phyloP scores from a whole-genome alignment of 495 filamentous ascomycete genomes.

The Hypomontagnella submonticulosa region DNA sequence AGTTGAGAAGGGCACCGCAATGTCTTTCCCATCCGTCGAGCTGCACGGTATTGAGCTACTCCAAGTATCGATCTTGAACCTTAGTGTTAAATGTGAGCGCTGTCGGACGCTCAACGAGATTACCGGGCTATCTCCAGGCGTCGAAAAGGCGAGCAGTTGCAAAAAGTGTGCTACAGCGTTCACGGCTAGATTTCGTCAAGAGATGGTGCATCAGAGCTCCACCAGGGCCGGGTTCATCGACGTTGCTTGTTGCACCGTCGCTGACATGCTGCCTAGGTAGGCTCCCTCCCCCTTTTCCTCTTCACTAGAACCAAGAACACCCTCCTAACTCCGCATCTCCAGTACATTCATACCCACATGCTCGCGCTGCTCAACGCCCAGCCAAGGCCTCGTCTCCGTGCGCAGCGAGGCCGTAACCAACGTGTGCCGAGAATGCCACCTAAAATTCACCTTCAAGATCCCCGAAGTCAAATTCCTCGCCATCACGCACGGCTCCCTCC shows the following conservation, averaged over 20 bases:
- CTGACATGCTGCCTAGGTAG: slow-evolving; percentile 83
- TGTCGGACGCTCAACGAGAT: slow-evolving; percentile 84
- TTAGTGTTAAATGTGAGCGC: slow-evolving; percentile 83
- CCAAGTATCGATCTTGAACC: slow-evolving; percentile 72
- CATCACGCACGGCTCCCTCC: slow-evolving; percentile 65
- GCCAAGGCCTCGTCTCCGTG: slow-evolving; percentile 75
- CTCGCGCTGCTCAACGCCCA: slow-evolving; percentile 77
- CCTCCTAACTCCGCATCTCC: slow-evolving; percentile 8
- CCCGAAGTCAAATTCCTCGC: slow-evolving; percentile 84
- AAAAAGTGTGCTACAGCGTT: slow-evolving; percentile 80
- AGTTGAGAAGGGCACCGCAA: slow-evolving; percentile 72
- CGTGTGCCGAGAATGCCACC: slow-evolving; percentile 83
- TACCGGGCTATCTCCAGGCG: slow-evolving; percentile 66
- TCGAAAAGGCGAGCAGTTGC: slow-evolving; percentile 64
- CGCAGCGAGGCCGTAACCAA: slow-evolving; percentile 81
- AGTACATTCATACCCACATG: slow-evolving; percentile 88
- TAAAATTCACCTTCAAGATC: slow-evolving; percentile 83
- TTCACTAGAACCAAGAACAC: not conserved
- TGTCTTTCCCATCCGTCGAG: slow-evolving; percentile 85
- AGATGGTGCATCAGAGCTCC: slow-evolving; percentile 81
- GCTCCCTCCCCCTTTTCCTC: slow-evolving; percentile 25
- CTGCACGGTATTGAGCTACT: slow-evolving; percentile 85
- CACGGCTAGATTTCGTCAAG: slow-evolving; percentile 74
- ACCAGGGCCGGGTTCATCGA: slow-evolving; percentile 86
- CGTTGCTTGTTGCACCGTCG: slow-evolving; percentile 77